phyloP scores from a whole-genome alignment of 2,329 filamentous ascomycete genomes.

The Pyrenophora seminiperda region DNA sequence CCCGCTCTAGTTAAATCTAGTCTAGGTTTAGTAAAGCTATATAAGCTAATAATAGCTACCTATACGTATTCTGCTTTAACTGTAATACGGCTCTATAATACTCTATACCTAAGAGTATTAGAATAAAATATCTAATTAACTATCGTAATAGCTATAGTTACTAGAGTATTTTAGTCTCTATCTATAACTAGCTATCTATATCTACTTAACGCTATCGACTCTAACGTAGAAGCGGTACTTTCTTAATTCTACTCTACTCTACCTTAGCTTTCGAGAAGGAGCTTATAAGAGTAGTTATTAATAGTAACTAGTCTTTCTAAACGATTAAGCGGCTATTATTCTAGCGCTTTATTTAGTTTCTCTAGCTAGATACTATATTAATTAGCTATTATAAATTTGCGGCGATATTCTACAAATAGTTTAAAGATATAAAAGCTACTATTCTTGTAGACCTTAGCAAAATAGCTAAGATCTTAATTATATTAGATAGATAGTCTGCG shows the following conservation, averaged over 20 bases:
- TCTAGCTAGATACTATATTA: constrained; percentile 3
- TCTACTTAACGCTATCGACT: not conserved
- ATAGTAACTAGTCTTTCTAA: constrained; percentile 11
- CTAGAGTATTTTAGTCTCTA: not conserved
- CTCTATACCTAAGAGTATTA: too few relatives aligned
- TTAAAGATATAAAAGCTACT: not conserved
- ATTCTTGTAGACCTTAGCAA: not conserved
- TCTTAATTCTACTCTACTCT: constrained; percentile 3
- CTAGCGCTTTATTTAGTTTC: constrained; percentile 8
- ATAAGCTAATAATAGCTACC: not conserved
- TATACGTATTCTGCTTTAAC: constrained; percentile 5
- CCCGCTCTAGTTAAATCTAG: not conserved
- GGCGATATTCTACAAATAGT: constrained; percentile 1
- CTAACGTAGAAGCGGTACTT: not conserved
- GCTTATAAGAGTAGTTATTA: constrained; percentile 10
- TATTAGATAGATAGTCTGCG: constrained; percentile 6
- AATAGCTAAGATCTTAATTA: constrained; percentile 4
- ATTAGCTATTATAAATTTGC: constrained; percentile 13
- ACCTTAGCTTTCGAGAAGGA: constrained; percentile 1
- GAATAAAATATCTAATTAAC: not conserved
- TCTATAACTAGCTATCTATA: not conserved
- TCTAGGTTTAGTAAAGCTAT: not conserved
- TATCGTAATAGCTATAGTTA: not conserved
- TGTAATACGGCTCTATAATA: too few relatives aligned
- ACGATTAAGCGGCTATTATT: constrained; percentile 5